Conservation (phyloP, 1,284 basidiomycete genomes). For the Paramarasmius palmivorus region DNA sequence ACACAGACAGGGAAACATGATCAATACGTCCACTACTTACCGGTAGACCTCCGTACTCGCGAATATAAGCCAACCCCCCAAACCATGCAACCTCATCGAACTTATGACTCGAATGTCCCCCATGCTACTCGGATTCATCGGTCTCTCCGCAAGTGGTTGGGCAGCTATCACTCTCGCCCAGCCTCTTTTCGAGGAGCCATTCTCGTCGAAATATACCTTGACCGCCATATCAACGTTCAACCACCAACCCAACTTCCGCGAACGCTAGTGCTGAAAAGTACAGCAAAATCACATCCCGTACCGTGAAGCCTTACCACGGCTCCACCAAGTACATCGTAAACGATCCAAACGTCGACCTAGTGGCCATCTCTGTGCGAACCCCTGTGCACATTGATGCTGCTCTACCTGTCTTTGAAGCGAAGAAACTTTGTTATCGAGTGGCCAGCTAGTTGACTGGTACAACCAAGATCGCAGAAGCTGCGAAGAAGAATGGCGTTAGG, state of each 20-base stretch:
- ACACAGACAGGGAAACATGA: too few relatives aligned
- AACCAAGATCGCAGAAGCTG: constrained; percentile 29
- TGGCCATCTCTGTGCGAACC: constrained; percentile 33
- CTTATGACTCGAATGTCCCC: too few relatives aligned
- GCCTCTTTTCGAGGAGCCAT: not conserved
- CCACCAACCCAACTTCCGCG: constrained; percentile 26
- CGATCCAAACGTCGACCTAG: constrained; percentile 35
- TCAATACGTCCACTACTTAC: too few relatives aligned
- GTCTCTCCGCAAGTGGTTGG: constrained; percentile 3
- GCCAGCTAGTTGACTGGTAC: constrained; percentile 35
- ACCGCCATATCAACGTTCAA: constrained; percentile 28
- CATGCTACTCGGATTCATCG: constrained; percentile 5
- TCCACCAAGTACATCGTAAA: constrained; percentile 24
- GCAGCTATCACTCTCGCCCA: not conserved
- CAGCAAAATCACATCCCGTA: constrained; percentile 12
- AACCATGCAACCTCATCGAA: too few relatives aligned
- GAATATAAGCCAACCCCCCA: too few relatives aligned
- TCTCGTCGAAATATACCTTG: constrained; percentile 20
- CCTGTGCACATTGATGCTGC: constrained; percentile 26
- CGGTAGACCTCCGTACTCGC: too few relatives aligned
- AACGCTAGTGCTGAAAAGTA: constrained; percentile 26
- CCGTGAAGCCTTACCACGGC: constrained; percentile 31
- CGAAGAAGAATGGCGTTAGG: constrained; percentile 29
- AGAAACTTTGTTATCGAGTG: constrained; percentile 41
- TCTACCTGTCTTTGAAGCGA: constrained; percentile 32